These are phyloP conservation scores for Cruciata laevipes DNA, from an alignment of 257 asterid species.

Conservation along the genomic window DNA sequence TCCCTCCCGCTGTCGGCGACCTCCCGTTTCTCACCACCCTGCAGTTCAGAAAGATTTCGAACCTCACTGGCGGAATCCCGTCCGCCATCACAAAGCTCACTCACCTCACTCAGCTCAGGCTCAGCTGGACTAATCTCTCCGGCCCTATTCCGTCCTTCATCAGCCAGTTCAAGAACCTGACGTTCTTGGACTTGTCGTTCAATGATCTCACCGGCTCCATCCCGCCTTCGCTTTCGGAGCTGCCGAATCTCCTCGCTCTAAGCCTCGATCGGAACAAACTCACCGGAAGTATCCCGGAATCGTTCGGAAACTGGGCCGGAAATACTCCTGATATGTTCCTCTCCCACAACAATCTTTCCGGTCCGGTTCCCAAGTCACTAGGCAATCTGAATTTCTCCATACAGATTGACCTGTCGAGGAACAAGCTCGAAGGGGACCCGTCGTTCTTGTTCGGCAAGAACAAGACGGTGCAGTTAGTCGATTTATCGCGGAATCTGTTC, in stretches of 20 bases:
- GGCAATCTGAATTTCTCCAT: neutral
- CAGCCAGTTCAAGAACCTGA: neutral
- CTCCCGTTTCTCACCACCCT: neutral
- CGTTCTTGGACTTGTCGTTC: neutral
- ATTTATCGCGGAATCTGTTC: constrained; percentile 35
- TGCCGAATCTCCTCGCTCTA: neutral
- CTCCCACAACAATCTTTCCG: neutral
- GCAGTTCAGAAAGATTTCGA: neutral
- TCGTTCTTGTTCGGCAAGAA: constrained; percentile 43
- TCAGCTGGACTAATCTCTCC: neutral
- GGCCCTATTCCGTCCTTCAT: constrained; percentile 1
- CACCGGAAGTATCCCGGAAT: constrained; percentile 3
- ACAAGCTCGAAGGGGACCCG: constrained; percentile 30
- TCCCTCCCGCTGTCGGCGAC: neutral
- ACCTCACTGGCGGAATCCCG: neutral
- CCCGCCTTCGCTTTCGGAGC: neutral
- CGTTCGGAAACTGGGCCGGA: neutral
- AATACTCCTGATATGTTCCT: neutral
- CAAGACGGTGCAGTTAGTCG: constrained; percentile 15
- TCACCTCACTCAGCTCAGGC: neutral
- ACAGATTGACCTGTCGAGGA: neutral
- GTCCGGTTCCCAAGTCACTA: neutral
- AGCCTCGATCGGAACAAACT: neutral
- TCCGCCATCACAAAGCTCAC: neutral
- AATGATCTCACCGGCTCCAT: neutral